A percentile compares a stretch with the other conserved stretches of the same genome.
Conservation (phyloP, 176 grass and related monocot genomes). For the Eleusine indica region DNA sequence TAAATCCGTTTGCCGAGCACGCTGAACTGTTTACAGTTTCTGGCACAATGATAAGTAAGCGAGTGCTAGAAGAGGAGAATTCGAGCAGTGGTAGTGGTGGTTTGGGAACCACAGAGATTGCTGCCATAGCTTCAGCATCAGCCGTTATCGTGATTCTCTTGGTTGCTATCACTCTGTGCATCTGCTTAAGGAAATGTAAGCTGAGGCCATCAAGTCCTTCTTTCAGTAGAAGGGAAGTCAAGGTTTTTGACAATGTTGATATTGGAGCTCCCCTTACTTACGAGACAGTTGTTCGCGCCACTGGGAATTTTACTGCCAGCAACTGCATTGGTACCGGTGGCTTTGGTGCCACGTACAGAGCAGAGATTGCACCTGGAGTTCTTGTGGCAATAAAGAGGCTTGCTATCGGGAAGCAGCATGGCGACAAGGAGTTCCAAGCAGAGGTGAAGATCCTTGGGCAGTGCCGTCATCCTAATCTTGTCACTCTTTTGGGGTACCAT, state of each 20-base stretch:
- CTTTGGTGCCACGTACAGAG: slow-evolving; percentile 85
- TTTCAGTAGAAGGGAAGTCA: slow-evolving; percentile 59
- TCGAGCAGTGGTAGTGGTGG: slow-evolving; percentile 8
- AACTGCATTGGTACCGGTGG: slow-evolving; percentile 88
- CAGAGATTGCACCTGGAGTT: slow-evolving; percentile 77
- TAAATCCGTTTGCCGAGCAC: slow-evolving; percentile 46
- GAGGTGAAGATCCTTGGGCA: slow-evolving; percentile 78
- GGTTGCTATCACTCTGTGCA: slow-evolving; percentile 47
- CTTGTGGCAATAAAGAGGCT: slow-evolving; percentile 92
- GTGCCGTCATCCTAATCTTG: slow-evolving; percentile 78
- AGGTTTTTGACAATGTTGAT: slow-evolving; percentile 64
- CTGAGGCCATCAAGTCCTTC: slow-evolving; percentile 30
- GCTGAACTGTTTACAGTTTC: slow-evolving; percentile 44
- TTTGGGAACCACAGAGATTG: slow-evolving; percentile 65
- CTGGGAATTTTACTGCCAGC: slow-evolving; percentile 78
- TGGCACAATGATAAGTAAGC: slow-evolving; percentile 12
- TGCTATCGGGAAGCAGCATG: slow-evolving; percentile 74
- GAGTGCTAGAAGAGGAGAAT: slow-evolving; percentile 22
- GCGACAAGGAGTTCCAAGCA: slow-evolving; percentile 74
- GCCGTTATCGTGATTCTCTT: slow-evolving; percentile 56
- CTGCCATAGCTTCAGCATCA: slow-evolving; percentile 54
- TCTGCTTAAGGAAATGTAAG: slow-evolving; percentile 62
- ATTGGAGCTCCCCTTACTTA: slow-evolving; percentile 70
- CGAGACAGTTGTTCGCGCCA: slow-evolving; percentile 65
- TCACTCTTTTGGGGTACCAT: slow-evolving; percentile 85